Evolutionary conservation across 495 filamentous ascomycete species (phyloP).

Genomic region (Neurospora pannonica): DNA sequence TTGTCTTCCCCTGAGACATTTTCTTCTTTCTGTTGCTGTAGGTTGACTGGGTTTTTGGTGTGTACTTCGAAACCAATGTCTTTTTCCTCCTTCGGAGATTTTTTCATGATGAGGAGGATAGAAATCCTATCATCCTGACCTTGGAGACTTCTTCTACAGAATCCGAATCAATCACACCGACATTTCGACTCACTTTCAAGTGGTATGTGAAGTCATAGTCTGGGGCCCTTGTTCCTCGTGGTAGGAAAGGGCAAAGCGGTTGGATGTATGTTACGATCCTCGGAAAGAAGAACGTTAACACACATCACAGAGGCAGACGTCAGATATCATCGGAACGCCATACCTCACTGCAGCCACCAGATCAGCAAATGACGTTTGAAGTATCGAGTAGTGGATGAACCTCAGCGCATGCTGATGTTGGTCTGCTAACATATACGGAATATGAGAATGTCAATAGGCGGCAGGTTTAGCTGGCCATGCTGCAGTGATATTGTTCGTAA

Average conservation of each 20-base stretch:
- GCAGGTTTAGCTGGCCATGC: background rate
- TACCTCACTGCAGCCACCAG: background rate
- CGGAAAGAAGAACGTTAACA: background rate
- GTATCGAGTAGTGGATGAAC: background rate
- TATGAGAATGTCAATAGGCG: background rate
- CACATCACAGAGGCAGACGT: background rate
- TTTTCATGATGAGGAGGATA: background rate
- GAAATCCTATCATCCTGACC: background rate
- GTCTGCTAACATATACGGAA: background rate
- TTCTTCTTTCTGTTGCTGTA: background rate
- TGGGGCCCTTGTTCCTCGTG: background rate
- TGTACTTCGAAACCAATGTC: background rate
- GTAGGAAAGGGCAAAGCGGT: background rate
- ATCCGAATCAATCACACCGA: constrained; percentile 1
- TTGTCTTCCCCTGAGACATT: background rate
- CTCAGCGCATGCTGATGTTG: background rate
- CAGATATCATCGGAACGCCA: background rate
- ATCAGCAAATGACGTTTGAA: background rate
- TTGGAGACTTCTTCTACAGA: background rate
- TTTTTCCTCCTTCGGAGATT: background rate
- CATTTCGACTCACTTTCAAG: background rate
- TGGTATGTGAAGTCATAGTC: background rate
- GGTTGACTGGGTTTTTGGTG: background rate
- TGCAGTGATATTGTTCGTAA: background rate
- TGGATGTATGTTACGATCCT: background rate